Evolutionary conservation across 2,329 filamentous ascomycete genomes (phyloP).

Genomic region (Pseudonectria buxi): DNA sequence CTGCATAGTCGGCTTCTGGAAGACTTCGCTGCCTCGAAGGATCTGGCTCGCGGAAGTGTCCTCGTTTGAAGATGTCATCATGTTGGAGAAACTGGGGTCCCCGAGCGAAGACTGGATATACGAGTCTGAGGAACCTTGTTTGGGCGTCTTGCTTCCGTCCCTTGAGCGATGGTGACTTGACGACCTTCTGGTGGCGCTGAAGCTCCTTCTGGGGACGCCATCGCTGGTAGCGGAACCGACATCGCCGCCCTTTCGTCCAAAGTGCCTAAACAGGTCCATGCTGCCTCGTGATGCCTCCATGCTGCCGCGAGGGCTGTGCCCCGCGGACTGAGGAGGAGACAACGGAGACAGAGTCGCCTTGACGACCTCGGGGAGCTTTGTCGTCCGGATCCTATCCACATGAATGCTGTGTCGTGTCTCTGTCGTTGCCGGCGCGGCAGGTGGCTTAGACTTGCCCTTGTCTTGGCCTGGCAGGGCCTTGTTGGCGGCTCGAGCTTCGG

Average conservation of each 20-base stretch:
- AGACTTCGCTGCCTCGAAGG: constrained; percentile 77
- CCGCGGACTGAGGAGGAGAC: constrained; percentile 37
- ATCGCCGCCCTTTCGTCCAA: constrained; percentile 47
- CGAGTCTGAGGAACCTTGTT: constrained; percentile 64
- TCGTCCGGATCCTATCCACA: constrained; percentile 28
- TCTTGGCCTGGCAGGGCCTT: constrained; percentile 14
- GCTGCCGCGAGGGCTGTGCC: constrained; percentile 48
- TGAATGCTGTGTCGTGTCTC: constrained; percentile 22
- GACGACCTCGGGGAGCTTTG: constrained; percentile 48
- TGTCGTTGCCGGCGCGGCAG: constrained; percentile 16
- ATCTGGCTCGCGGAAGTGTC: constrained; percentile 90
- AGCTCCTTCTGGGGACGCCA: constrained; percentile 49
- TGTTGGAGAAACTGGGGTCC: constrained; percentile 65
- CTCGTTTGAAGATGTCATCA: constrained; percentile 62
- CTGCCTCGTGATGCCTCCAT: constrained; percentile 45
- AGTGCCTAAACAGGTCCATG: constrained; percentile 44
- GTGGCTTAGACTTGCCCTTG: constrained; percentile 9
- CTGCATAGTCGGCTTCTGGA: constrained; percentile 68
- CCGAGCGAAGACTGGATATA: constrained; percentile 66
- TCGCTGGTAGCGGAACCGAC: constrained; percentile 37
- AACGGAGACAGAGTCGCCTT: constrained; percentile 54
- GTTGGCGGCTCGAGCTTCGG: constrained; percentile 26
- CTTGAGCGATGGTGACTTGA: constrained; percentile 39
- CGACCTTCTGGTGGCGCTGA: constrained; percentile 52
- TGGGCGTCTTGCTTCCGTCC: constrained; percentile 39